phyloP scores from a whole-genome alignment of 169 alveolate genomes.

The Condylostoma magnum region DNA sequence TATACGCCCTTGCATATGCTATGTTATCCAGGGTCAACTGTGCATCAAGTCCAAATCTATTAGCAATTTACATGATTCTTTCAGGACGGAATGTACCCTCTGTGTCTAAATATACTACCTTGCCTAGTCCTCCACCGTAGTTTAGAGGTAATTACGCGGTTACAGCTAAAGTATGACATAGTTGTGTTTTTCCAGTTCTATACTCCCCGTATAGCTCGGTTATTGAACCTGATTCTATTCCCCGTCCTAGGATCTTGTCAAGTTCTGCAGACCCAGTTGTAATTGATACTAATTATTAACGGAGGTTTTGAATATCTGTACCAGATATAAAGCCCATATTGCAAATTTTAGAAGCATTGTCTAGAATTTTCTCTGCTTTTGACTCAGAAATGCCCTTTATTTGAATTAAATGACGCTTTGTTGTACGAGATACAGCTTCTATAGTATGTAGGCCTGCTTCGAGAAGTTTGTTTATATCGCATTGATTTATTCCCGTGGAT shows the following conservation, averaged over 20 bases:
- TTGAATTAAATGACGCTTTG: constrained; percentile 83
- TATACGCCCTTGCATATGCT: constrained; percentile 86
- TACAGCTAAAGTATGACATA: constrained; percentile 83
- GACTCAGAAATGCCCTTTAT: constrained; percentile 97
- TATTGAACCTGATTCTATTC: constrained; percentile 84
- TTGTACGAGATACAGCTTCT: constrained; percentile 93
- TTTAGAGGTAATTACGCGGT: constrained; percentile 75
- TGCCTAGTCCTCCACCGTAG: constrained; percentile 89
- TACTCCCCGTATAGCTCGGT: constrained; percentile 89
- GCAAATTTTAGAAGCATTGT: constrained; percentile 90
- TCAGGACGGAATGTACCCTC: constrained; percentile 93
- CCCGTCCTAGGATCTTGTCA: constrained; percentile 93
- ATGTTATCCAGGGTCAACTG: constrained; percentile 82
- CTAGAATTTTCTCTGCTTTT: constrained; percentile 93
- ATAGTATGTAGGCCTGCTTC: constrained; percentile 93
- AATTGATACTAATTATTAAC: constrained; percentile 89
- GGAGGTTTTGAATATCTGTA: constrained; percentile 86
- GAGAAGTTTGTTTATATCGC: constrained; percentile 91
- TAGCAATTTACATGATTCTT: constrained; percentile 81
- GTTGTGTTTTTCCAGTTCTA: constrained; percentile 81
- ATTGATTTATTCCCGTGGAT: constrained; percentile 88
- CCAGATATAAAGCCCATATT: constrained; percentile 92
- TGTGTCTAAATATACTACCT: constrained; percentile 89
- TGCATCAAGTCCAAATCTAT: constrained; percentile 83
- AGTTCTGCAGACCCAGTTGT: constrained; percentile 94